Conservation (phyloP, 305 asterid species). For the Vinca major region DNA sequence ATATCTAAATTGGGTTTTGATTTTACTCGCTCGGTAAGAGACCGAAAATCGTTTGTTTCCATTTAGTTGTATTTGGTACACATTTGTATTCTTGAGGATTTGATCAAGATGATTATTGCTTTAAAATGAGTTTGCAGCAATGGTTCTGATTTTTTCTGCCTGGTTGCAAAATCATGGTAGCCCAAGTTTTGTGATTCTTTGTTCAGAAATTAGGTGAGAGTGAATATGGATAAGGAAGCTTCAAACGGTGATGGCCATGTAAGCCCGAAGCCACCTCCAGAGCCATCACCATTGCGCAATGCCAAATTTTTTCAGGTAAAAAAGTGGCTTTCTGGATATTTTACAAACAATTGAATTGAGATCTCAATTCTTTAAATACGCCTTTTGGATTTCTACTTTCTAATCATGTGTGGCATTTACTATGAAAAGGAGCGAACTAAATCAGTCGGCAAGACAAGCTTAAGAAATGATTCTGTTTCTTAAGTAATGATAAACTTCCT, state of each 20-base stretch:
- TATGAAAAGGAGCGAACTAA: neutral
- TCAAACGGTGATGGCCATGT: slow-evolving; percentile 31
- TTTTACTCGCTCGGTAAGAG: too few relatives aligned
- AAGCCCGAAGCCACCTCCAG: slow-evolving; percentile 39
- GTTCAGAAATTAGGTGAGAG: slow-evolving; percentile 10
- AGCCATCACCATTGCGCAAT: slow-evolving; percentile 44
- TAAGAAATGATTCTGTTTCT: neutral
- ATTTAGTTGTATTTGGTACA: neutral
- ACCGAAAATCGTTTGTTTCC: neutral
- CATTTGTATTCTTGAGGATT: too few relatives aligned
- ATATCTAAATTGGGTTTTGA: neutral
- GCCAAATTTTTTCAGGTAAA: slow-evolving; percentile 45
- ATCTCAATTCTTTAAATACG: too few relatives aligned
- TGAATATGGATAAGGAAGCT: slow-evolving; percentile 29
- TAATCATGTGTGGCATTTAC: neutral
- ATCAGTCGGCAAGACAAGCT: neutral
- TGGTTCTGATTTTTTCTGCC: neutral
- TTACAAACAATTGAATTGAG: neutral
- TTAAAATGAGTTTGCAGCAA: too few relatives aligned
- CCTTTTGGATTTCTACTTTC: neutral
- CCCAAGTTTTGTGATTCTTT: slow-evolving; percentile 1
- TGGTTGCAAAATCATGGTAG: slow-evolving; percentile 3
- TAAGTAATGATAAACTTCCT: neutral
- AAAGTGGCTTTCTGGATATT: neutral
- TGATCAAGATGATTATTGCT: too few relatives aligned